These are phyloP conservation scores for Aspergillus neotritici DNA, from an alignment of 2,329 filamentous ascomycete genomes.

Conservation along the genomic window DNA sequence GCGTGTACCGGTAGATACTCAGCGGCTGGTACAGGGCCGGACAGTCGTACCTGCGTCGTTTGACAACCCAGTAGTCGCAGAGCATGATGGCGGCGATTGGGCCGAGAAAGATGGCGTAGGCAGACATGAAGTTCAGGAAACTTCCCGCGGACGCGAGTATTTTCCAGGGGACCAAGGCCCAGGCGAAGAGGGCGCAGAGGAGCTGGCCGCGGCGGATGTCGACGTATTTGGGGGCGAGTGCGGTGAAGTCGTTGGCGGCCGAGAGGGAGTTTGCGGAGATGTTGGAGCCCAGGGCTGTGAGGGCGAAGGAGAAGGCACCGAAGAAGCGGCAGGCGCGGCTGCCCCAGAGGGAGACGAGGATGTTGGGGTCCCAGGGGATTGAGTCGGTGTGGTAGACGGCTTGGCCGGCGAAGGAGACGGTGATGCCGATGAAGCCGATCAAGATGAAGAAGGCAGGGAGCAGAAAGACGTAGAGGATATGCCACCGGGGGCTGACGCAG, in stretches of 20 bases:
- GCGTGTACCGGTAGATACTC: constrained; percentile 48
- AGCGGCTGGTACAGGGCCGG: constrained; percentile 48
- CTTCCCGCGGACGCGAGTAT: constrained; percentile 55
- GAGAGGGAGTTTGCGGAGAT: constrained; percentile 50
- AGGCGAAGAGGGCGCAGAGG: constrained; percentile 51
- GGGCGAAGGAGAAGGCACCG: constrained; percentile 48
- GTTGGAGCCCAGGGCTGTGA: constrained; percentile 53
- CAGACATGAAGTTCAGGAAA: constrained; percentile 61
- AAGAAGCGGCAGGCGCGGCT: constrained; percentile 45
- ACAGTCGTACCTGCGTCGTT: constrained; percentile 45
- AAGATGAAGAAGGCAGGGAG: constrained; percentile 51
- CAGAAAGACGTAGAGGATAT: constrained; percentile 47
- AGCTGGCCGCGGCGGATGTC: constrained; percentile 55
- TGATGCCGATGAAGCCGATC: constrained; percentile 46
- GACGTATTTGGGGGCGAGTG: constrained; percentile 49
- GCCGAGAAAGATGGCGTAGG: constrained; percentile 60
- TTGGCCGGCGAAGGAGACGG: constrained; percentile 37
- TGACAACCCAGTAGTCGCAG: constrained; percentile 57
- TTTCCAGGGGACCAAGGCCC: constrained; percentile 61
- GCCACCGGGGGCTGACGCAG: constrained; percentile 45
- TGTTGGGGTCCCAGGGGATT: constrained; percentile 43
- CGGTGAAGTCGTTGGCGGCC: constrained; percentile 52
- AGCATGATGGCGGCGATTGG: constrained; percentile 58
- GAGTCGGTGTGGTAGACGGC: constrained; percentile 28
- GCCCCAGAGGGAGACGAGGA: constrained; percentile 36